These are phyloP conservation scores for Entomortierella lignicola DNA, from an alignment of 192 early-diverging fungal species.

Conservation along the genomic window DNA sequence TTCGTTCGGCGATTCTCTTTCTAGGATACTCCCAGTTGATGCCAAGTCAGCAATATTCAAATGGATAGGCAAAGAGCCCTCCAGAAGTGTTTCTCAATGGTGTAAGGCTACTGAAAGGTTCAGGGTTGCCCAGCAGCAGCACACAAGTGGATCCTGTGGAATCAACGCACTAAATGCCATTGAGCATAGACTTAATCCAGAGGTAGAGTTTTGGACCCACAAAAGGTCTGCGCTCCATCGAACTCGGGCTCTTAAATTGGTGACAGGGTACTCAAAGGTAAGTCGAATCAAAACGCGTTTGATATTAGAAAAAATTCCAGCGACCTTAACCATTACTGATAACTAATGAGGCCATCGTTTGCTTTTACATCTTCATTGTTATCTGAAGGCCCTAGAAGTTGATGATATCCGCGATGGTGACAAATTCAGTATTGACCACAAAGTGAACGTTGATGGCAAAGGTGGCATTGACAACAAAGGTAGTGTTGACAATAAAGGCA, in stretches of 20 bases:
- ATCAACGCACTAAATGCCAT: slow-evolving; percentile 6
- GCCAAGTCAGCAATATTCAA: background rate
- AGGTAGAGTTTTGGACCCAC: background rate
- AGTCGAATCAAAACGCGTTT: too few relatives aligned
- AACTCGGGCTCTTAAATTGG: background rate
- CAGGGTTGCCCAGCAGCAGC: background rate
- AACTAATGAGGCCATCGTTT: too few relatives aligned
- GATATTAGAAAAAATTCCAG: too few relatives aligned
- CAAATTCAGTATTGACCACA: too few relatives aligned
- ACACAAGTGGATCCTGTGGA: slow-evolving; percentile 14
- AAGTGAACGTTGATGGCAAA: too few relatives aligned
- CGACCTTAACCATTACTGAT: too few relatives aligned
- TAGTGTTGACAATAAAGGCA: too few relatives aligned
- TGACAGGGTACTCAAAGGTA: slow-evolving; percentile 1
- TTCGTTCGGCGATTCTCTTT: background rate
- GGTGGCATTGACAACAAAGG: too few relatives aligned
- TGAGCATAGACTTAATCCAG: background rate
- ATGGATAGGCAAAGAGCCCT: background rate
- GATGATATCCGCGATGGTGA: too few relatives aligned
- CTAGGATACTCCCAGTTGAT: background rate
- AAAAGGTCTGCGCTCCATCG: slow-evolving; percentile 4
- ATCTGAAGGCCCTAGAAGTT: too few relatives aligned
- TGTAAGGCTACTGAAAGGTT: background rate
- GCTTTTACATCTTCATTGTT: too few relatives aligned
- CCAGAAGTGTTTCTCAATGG: background rate